These are phyloP conservation scores for Rhodotorula babjevae DNA, from an alignment of 768 basidiomycete genomes.

Conservation along the genomic window DNA sequence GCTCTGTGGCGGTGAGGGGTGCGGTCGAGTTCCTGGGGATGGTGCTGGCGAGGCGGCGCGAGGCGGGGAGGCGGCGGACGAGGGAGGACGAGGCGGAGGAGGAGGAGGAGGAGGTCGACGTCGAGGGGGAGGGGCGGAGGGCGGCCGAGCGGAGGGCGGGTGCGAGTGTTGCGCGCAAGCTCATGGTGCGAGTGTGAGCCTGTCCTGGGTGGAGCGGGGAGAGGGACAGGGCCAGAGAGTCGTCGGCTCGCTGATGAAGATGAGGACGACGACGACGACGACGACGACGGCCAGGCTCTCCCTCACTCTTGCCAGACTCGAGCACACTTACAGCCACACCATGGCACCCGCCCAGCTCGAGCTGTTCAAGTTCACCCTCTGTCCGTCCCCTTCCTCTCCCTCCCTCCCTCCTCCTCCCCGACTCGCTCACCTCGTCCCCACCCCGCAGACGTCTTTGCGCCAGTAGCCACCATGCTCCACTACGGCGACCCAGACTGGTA, in stretches of 20 bases:
- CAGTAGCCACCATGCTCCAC: constrained; percentile 71
- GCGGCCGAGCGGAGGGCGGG: neutral
- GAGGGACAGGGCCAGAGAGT: neutral
- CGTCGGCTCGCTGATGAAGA: neutral
- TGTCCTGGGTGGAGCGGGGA: neutral
- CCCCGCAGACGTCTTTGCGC: constrained; percentile 64
- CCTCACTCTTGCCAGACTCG: neutral
- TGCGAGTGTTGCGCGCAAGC: neutral
- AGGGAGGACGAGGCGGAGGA: too few relatives aligned
- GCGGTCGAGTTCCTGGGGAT: neutral
- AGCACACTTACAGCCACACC: neutral
- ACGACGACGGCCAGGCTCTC: neutral
- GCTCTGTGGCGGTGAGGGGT: neutral
- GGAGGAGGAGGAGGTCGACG: too few relatives aligned
- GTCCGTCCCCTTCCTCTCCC: constrained; percentile 45
- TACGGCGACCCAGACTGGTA: constrained; percentile 90
- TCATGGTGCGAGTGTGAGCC: neutral
- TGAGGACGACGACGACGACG: neutral
- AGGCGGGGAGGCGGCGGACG: neutral
- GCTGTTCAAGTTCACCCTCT: constrained; percentile 68
- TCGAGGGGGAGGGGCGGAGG: neutral
- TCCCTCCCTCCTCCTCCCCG: neutral
- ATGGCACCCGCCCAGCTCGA: constrained; percentile 79
- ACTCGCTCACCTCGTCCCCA: neutral
- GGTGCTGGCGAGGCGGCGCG: constrained; percentile 4